Base-by-base conservation (phyloP, 352 stramenopile genomes). In the Phytophthora litchii region DNA sequence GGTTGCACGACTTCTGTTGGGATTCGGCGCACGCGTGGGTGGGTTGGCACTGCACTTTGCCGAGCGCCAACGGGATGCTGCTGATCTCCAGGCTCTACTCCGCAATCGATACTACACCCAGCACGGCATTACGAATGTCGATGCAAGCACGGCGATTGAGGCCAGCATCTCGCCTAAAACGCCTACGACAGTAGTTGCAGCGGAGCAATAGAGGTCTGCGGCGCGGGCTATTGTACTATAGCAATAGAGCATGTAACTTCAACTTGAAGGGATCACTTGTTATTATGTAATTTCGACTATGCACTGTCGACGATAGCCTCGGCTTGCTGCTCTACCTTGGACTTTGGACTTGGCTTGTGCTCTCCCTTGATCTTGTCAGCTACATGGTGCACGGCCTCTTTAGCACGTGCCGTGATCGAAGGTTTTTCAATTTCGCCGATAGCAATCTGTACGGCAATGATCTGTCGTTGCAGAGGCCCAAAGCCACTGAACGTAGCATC, bases 21-120 rank as follows among this genome's bases (percentile, higher is more conserved):
- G 79, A 38, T 89, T 82, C 42, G 84, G 83, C 34, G 86, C 86
- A 17, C 75, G 67, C 4, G 80, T 92, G 14, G 72, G 76, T 14
- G 84, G 79, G 0, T 55, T 91, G 10, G 76, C 83, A 20, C 59
- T 92, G 36, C 86, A 92, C 45, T 91, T 93, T 51, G 83, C 83
- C 21, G 83, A 93, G 72, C 76, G 76, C 3, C 74, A 73, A n/a
- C 75, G 71, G 12, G 78, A 94, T 57, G 54, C 64, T 17, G 29
- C 42, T 5, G 70, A 73, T 46, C 64, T 94, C 17, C 78, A 91
- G 23, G 53, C 67, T 14, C 53, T 92, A 60, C 71, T 94, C 29
- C 83, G 87, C 57, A 67, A 72, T 20, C 71, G 68, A 8, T 91
- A 90, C 67, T 88, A 82, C 53, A 60, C 68, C 16, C 84, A 92